Evolutionary conservation across 2,329 filamentous ascomycete species (phyloP).

Genomic region (Albifimbria verrucaria): DNA sequence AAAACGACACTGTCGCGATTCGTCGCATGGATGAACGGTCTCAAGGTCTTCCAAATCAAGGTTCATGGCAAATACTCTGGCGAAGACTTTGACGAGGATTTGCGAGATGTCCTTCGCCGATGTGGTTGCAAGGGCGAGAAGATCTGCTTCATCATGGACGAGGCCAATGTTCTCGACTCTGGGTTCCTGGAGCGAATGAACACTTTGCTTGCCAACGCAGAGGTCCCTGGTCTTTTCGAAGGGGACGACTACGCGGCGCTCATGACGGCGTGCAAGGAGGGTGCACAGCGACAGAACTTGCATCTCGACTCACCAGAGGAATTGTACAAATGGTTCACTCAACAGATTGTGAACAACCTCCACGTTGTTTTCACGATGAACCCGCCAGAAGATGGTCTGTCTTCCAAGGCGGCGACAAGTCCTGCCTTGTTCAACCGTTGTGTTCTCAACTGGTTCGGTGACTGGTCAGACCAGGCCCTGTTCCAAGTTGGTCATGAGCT

Average conservation of each 20-base stretch:
- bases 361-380: slow-evolving; percentile 99
- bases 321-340: slow-evolving; percentile 99
- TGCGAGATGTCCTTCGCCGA: slow-evolving; percentile 87
- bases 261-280: slow-evolving; percentile 99
- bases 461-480: slow-evolving; percentile 98
- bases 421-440: slow-evolving; percentile 99
- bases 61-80: slow-evolving; percentile 97
- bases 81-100: slow-evolving; percentile 97
- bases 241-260: slow-evolving; percentile 98
- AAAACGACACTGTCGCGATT: slow-evolving; percentile 98
- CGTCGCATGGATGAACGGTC: slow-evolving; percentile 99
- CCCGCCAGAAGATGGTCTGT: slow-evolving; percentile 89
- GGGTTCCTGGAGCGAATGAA: slow-evolving; percentile 99
- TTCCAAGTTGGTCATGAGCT: slow-evolving; percentile 97
- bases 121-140: slow-evolving; percentile 98
- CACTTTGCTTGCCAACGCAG: slow-evolving; percentile 96
- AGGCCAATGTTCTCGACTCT: slow-evolving; percentile 96
- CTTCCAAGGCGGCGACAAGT: slow-evolving; percentile 94
- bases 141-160: slow-evolving; percentile 99
- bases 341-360: slow-evolving; percentile 97
- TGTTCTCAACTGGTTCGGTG: slow-evolving; percentile 99
- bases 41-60: slow-evolving; percentile 99
- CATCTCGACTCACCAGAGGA: slow-evolving; percentile 97
- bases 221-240: slow-evolving; percentile 97
- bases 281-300: slow-evolving; percentile 90